Percentiles rank a stretch among this genome's conserved stretches.
Evolutionary conservation across 2,329 filamentous ascomycete genomes (phyloP).

Genomic region (Colletotrichum plurivorum): DNA sequence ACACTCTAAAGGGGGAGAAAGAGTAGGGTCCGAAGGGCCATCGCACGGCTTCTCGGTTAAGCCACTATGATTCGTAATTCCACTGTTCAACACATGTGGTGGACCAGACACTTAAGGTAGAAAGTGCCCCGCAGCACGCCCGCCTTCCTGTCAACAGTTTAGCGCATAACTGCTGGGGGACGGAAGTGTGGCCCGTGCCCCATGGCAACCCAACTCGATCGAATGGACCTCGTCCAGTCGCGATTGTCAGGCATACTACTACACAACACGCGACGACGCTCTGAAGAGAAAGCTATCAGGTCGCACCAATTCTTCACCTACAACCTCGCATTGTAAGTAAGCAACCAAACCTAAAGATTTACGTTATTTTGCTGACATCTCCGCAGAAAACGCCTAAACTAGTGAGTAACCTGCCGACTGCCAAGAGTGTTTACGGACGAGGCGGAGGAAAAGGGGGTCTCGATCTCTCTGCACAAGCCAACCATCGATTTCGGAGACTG

Average conservation of each 20-base stretch:
- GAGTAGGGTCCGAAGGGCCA: too few species aligned
- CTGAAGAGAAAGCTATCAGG: background rate
- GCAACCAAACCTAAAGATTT: background rate
- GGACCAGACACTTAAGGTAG: too few species aligned
- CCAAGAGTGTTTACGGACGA: constrained; percentile 14
- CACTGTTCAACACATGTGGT: too few species aligned
- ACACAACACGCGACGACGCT: constrained; percentile 33
- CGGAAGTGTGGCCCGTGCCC: constrained; percentile 29
- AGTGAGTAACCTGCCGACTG: constrained; percentile 25
- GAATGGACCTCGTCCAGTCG: constrained; percentile 29
- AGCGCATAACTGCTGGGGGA: constrained; percentile 10
- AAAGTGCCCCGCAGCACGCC: constrained; percentile 1
- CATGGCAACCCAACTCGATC: constrained; percentile 30
- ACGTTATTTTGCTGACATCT: background rate
- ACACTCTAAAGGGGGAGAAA: too few species aligned
- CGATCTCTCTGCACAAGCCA: constrained; percentile 1
- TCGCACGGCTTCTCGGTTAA: too few species aligned
- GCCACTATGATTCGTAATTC: too few species aligned
- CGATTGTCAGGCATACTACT: constrained; percentile 16
- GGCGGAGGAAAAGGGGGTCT: constrained; percentile 20
- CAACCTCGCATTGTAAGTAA: constrained; percentile 20
- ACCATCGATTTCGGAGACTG: constrained; percentile 10
- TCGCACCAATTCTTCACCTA: background rate
- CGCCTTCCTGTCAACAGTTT: constrained; percentile 24
- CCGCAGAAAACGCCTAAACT: background rate